A percentile compares a stretch with the other conserved stretches of the same genome.
Conservation (phyloP, 2,329 filamentous ascomycete genomes). For the Hymenoscyphus albidus region DNA sequence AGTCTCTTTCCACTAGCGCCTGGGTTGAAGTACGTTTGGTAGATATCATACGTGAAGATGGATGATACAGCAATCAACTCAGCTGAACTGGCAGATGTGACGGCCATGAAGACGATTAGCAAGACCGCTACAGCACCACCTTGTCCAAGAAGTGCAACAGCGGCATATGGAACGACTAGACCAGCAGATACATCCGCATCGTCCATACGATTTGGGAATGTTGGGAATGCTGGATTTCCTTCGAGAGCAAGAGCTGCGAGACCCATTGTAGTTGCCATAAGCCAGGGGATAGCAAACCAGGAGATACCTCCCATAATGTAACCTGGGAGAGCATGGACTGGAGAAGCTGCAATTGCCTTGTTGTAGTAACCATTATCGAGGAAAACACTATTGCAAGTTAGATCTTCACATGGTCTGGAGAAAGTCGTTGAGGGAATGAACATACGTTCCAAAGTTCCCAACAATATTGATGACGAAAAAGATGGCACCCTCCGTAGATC, state of each 20-base stretch:
- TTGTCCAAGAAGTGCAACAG: slow-evolving; percentile 76
- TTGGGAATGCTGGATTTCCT: slow-evolving; percentile 66
- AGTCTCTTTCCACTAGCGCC: slow-evolving; percentile 68
- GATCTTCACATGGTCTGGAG: slow-evolving; percentile 41
- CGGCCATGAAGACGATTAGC: slow-evolving; percentile 84
- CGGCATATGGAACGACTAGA: slow-evolving; percentile 78
- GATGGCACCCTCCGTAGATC: slow-evolving; percentile 72
- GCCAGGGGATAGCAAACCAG: slow-evolving; percentile 93
- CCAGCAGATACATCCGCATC: slow-evolving; percentile 75
- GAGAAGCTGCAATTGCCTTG: slow-evolving; percentile 85
- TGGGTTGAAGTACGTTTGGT: slow-evolving; percentile 82
- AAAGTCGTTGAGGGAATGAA: neutral
- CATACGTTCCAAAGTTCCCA: slow-evolving; percentile 64
- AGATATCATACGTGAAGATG: slow-evolving; percentile 85
- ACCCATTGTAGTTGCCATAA: slow-evolving; percentile 85
- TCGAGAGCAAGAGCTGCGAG: slow-evolving; percentile 78
- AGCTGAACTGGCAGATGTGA: slow-evolving; percentile 77
- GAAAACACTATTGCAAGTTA: slow-evolving; percentile 54
- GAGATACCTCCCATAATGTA: slow-evolving; percentile 77
- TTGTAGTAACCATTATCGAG: slow-evolving; percentile 88
- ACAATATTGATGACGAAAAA: slow-evolving; percentile 92
- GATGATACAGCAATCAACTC: slow-evolving; percentile 85
- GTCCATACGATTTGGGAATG: slow-evolving; percentile 68
- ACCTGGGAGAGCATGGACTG: slow-evolving; percentile 79
- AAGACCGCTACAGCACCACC: slow-evolving; percentile 76